Base-by-base conservation (phyloP, 495 filamentous ascomycete genomes). In the Penicillium verhagenii region DNA sequence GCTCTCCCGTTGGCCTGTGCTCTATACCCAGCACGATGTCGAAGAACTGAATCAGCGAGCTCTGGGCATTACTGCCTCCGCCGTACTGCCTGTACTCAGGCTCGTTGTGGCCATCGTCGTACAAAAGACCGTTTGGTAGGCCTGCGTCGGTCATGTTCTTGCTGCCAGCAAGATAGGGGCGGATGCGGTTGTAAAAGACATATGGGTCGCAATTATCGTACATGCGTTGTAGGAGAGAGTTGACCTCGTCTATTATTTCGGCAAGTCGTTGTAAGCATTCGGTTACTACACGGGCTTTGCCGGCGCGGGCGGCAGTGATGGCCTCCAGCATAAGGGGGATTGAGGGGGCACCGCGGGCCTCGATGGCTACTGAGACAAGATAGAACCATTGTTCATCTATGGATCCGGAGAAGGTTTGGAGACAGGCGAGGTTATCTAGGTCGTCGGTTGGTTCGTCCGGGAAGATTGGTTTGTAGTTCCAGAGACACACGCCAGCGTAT, bases 331-430 rank as follows among this genome's bases (percentile, higher is more conserved):
- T 95, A 23, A 95, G 71, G 0, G 91, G 86, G 31, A 97, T 84
- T 39, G 90, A 87, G n/a, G 92, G 90, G 0, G 83, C 94, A 23
- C 91, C 93, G 26, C 91, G 84, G 42, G 94, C 92, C 73, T 98
- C 94, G 59, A 98, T 96, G 57, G 93, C 94, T 13, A 97, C 88
- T 0, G 92, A 96, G 39, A 97, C 82, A 8, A 97, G 78, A 66
- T 96, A 97, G 67, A 99, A 99, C 94, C 94, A 97, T 59, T 95
- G 94, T 67, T 99, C 94, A 67, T 99, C 94, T 14, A 95, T 73
- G 4, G 90, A 91, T 29, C 95, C 94, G n/a, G 95, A 97, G 68
- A 97, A 92, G 16, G 94, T 96, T 52, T 84, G 81, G 54, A 96
- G 77, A 10, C 89, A 92, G 21, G 87, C 83, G 38, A 99, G 78